Evolutionary conservation across 345 rosid genomes (phyloP).

Genomic region (Toxicodendron radicans): DNA sequence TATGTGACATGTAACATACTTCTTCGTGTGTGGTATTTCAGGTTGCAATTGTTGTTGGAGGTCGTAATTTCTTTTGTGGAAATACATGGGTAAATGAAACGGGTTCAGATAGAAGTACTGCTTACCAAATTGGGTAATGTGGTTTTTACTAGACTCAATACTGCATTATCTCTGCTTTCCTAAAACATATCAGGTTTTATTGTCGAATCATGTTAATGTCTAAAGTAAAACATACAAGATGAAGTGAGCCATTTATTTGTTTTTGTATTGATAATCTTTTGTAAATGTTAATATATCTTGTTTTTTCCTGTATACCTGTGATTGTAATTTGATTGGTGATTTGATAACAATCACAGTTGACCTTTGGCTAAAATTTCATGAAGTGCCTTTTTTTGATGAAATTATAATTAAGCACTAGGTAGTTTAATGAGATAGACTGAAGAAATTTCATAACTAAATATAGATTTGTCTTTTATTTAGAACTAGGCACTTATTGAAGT

Average conservation of each 20-base stretch:
- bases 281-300: too few relatives aligned
- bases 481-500: background rate
- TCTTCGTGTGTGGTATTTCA: slow-evolving; percentile 29
- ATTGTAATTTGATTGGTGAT: too few relatives aligned
- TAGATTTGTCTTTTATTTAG: background rate
- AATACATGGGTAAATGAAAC: slow-evolving; percentile 78
- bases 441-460: background rate
- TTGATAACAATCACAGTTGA: background rate
- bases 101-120: slow-evolving; percentile 76
- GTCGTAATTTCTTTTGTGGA: slow-evolving; percentile 81
- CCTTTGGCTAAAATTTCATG: background rate
- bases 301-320: too few relatives aligned
- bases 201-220: background rate
- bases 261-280: background rate
- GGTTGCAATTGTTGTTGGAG: slow-evolving; percentile 93
- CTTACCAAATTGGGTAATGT: slow-evolving; percentile 80
- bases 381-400: background rate
- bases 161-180: background rate
- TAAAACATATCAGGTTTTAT: background rate
- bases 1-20: background rate
- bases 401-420: background rate
- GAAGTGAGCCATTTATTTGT: background rate
- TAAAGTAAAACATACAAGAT: background rate
- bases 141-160: slow-evolving; percentile 1
- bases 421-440: background rate